phyloP scores from a whole-genome alignment of 2,329 filamentous ascomycete genomes.

The Alternaria sp. region DNA sequence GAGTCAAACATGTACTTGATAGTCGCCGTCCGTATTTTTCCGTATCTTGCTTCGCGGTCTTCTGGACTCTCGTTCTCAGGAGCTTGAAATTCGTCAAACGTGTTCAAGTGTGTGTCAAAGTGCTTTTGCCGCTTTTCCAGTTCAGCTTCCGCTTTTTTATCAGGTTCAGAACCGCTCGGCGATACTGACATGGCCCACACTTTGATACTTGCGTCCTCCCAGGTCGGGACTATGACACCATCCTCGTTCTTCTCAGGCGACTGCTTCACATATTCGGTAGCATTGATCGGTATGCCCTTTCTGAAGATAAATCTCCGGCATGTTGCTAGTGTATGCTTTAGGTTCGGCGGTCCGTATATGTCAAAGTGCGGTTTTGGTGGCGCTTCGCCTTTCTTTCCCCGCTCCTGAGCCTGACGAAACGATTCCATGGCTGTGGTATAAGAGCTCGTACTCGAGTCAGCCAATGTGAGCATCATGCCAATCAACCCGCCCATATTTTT shows the following conservation, averaged over 20 bases:
- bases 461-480: slow-evolving; percentile 84
- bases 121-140: slow-evolving; percentile 29
- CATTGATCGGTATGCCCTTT: slow-evolving; percentile 76
- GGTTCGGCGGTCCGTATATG: slow-evolving; percentile 82
- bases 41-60: slow-evolving; percentile 52
- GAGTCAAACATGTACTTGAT: slow-evolving; percentile 83
- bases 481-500: slow-evolving; percentile 79
- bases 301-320: slow-evolving; percentile 86
- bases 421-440: slow-evolving; percentile 55
- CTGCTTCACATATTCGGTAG: slow-evolving; percentile 68
- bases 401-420: slow-evolving; percentile 30
- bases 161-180: slow-evolving; percentile 30
- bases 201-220: slow-evolving; percentile 76
- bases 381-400: slow-evolving; percentile 21
- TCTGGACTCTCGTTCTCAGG: slow-evolving; percentile 41
- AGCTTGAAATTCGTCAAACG: slow-evolving; percentile 42
- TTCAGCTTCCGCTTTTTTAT: slow-evolving; percentile 25
- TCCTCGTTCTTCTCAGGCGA: slow-evolving; percentile 35
- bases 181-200: slow-evolving; percentile 82
- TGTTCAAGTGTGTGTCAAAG: slow-evolving; percentile 39
- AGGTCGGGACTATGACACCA: slow-evolving; percentile 66
- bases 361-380: slow-evolving; percentile 47
- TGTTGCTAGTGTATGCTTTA: slow-evolving; percentile 82
- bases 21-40: slow-evolving; percentile 66
- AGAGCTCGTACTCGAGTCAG: slow-evolving; percentile 67